Evolutionary conservation across 108 stramenopile species (phyloP), one percentile per base, ranked within the genome.

Genomic region (Nitzschia putrida): DNA sequence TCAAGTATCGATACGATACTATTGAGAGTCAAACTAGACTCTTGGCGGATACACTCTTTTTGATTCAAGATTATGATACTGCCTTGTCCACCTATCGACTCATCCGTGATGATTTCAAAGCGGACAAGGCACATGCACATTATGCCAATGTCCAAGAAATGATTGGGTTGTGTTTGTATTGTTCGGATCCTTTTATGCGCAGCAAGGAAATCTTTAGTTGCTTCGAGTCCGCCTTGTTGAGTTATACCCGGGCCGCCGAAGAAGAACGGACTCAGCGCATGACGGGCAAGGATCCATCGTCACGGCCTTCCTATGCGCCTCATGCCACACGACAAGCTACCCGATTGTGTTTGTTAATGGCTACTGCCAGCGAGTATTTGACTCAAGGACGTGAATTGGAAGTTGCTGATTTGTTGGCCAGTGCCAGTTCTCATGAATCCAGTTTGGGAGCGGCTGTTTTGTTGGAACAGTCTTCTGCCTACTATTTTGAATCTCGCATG

Each of bases 51-150:
- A 88, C 93, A 5, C 83, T 94, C 13, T 94, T 94, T 68, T 61
- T 94, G 44, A 81, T 95, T 66, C 53, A 85, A 50, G 94, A 95
- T 79, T 92, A 88, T 37, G 91, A 92, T 14, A 79, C 79, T 0
- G 91, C 94, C 5, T 60, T 90, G 34, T 42, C 77, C 8, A 85
- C 74, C 22, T 95, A 95, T 68, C 75, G 86, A 51, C 67, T 95
- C 52, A 88, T 92, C 37, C 84, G 85, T 20, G 94, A 95, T 71
- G 94, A 95, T 76, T 95, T 87, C 82, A 95, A 92, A 66, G 69
- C 82, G 14, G 91, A 95, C 78, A 83, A 88, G 64, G 85, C 90
- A 9, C 25, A 70, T 38, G 61, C 81, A 8, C 83, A 92, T 64
- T 86, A 94, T 66, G 93, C 84, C 12, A 88, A 80, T 23, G 83